phyloP scores from a whole-genome alignment of 768 basidiomycete genomes.

The Mycena capillaripes region DNA sequence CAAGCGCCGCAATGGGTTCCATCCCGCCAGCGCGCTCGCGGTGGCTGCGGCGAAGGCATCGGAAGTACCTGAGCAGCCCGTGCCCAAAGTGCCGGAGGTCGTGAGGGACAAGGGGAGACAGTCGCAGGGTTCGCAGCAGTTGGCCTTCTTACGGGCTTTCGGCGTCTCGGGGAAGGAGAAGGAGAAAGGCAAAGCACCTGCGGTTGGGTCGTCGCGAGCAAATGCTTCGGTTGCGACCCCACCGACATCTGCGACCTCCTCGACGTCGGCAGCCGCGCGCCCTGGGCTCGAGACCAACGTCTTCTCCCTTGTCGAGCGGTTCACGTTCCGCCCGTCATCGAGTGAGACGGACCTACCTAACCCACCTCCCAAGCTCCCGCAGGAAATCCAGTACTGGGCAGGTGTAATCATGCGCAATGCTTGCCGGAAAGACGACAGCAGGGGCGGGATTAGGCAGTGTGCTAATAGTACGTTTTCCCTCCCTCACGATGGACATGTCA shows the following conservation, averaged over 20 bases:
- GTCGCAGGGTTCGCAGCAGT: constrained; percentile 21
- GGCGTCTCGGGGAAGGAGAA: constrained; percentile 44
- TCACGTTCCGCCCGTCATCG: constrained; percentile 93
- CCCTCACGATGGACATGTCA: constrained; percentile 3
- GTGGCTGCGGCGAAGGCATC: constrained; percentile 41
- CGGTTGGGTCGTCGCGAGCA: constrained; percentile 58
- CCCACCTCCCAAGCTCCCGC: constrained; percentile 79
- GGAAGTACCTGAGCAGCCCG: constrained; percentile 25
- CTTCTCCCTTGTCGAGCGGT: constrained; percentile 95
- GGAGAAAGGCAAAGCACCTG: constrained; percentile 43
- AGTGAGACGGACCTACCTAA: constrained; percentile 80
- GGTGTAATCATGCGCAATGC: constrained; percentile 99
- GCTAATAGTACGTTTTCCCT: constrained; percentile 81
- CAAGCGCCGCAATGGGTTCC: constrained; percentile 86
- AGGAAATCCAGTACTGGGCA: constrained; percentile 98
- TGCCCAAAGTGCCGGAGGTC: constrained; percentile 41
- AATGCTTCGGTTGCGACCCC: constrained; percentile 56
- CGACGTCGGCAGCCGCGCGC: constrained; percentile 34
- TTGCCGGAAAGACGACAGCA: constrained; percentile 94
- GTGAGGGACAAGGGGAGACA: constrained; percentile 39
- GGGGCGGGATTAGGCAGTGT: constrained; percentile 96
- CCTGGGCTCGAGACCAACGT: constrained; percentile 82
- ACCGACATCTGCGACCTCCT: constrained; percentile 43
- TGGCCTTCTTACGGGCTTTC: constrained; percentile 30
- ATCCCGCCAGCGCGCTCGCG: constrained; percentile 71